These are phyloP conservation scores for Mucor indicus DNA, from an alignment of 371 early-diverging fungal species.

Conservation along the genomic window DNA sequence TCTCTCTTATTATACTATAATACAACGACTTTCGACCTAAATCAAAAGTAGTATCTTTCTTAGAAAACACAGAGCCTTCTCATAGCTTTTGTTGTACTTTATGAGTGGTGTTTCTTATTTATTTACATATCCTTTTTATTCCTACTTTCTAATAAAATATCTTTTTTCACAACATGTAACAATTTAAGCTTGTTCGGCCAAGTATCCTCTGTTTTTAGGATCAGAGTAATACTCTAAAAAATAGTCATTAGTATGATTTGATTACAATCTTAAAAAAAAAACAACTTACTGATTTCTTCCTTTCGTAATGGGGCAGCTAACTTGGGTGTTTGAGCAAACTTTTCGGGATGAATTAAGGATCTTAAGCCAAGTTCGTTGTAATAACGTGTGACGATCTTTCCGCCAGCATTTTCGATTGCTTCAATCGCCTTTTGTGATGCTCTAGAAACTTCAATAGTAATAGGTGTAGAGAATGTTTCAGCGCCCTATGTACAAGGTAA, in stretches of 20 bases:
- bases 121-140: no score
- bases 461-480: slow-evolving; percentile 60
- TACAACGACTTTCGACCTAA: no score
- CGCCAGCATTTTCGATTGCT: slow-evolving; percentile 82
- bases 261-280: background rate
- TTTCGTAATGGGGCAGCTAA: slow-evolving; percentile 41
- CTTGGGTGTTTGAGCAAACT: slow-evolving; percentile 57
- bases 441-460: slow-evolving; percentile 84
- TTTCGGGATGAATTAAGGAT: slow-evolving; percentile 78
- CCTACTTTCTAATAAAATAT: no score
- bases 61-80: no score
- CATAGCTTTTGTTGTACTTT: no score
- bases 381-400: slow-evolving; percentile 80
- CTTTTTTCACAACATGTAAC: no score
- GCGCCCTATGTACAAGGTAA: slow-evolving; percentile 44
- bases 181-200: slow-evolving; percentile 42
- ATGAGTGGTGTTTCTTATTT: no score
- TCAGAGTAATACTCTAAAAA: slow-evolving; percentile 55
- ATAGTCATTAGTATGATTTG: background rate
- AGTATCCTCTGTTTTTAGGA: slow-evolving; percentile 67
- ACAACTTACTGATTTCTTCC: slow-evolving; percentile 53
- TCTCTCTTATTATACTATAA: no score
- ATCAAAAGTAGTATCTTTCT: no score
- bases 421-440: slow-evolving; percentile 82
- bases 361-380: slow-evolving; percentile 75